Conservation (phyloP, 352 stramenopile genomes). For the Phytophthora ohioensis region DNA sequence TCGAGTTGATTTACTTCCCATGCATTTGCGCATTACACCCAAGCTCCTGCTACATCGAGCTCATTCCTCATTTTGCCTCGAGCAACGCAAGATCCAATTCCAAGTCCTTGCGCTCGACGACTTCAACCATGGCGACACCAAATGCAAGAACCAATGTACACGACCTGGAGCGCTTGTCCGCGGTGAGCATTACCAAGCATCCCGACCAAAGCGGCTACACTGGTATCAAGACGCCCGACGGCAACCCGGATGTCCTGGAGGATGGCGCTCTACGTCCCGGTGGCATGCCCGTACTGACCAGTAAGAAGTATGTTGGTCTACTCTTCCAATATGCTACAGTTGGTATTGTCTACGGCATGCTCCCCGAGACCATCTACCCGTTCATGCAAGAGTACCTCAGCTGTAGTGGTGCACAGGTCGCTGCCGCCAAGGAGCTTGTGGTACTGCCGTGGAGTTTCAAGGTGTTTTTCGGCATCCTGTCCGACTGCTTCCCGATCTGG, state of each 20-base stretch:
- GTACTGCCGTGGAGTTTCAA: slow-evolving; percentile 67
- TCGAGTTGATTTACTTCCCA: slow-evolving; percentile 5
- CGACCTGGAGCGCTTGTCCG: slow-evolving; percentile 44
- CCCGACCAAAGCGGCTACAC: slow-evolving; percentile 32
- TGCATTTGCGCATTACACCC: neutral
- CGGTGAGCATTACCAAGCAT: slow-evolving; percentile 40
- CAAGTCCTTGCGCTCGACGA: neutral
- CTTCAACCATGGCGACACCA: slow-evolving; percentile 20
- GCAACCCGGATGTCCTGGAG: slow-evolving; percentile 21
- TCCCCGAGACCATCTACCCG: slow-evolving; percentile 56
- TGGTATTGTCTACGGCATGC: slow-evolving; percentile 46
- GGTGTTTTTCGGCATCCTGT: slow-evolving; percentile 43
- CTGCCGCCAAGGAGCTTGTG: slow-evolving; percentile 48
- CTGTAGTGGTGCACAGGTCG: slow-evolving; percentile 46
- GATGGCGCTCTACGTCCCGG: slow-evolving; percentile 41
- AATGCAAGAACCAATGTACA: slow-evolving; percentile 19
- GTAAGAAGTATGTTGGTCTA: slow-evolving; percentile 49
- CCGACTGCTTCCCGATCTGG: slow-evolving; percentile 48
- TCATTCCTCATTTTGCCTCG: slow-evolving; percentile 28
- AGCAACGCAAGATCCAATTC: slow-evolving; percentile 4
- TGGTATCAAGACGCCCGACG: slow-evolving; percentile 35
- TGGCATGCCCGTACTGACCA: slow-evolving; percentile 38
- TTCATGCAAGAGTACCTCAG: slow-evolving; percentile 55
- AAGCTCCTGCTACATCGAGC: neutral
- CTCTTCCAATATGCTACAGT: slow-evolving; percentile 55